Base-by-base conservation (phyloP, 331 rosid genomes). In the Prunus yedoensis region DNA sequence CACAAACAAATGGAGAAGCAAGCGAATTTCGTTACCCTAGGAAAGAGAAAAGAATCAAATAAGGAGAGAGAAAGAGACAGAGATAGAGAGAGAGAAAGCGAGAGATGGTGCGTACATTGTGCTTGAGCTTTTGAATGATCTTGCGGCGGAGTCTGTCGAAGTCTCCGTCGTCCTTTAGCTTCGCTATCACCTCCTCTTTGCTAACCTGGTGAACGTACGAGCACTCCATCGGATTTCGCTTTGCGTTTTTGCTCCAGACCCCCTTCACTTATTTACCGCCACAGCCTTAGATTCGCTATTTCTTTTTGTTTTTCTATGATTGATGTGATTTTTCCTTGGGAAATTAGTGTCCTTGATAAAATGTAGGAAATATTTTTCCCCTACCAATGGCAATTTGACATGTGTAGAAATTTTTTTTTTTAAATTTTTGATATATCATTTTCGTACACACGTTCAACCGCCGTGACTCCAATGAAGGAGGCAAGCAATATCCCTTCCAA, bases 101-200 rank as follows among this genome's bases (percentile, higher is more conserved):
- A n/a, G 74, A 21, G 47, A n/a, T 38, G 68, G 25, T 11, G 25
- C 68, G 64, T 66, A 92, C 97, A 32, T 92, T 84, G 70, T 89
- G 87, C 76, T 87, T 94, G 73, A 92, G 89, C 81, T 94, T 88
- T 45, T 96, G 97, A 70, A 90, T 84, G 85, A 89, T 87, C 73
- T 85, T 94, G 66, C 88, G 89, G 69, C 99, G 96, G 65, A 94
- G 97, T 28, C 74, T 78, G 65, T 94, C 97, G 53, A 94, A 94
- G 83, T 94, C 96, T 13, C 97, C 97, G 23, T 94, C 99, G 74
- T 94, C 97, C 64, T 94, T 94, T 47, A 92, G 90, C 83, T 88
- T 91, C 11, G 84, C 80, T 0, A 87, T 72, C 18, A 94, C 97
- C 21, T 88, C 96, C 68, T 92, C 95, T 79, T 89, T 88, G 82